phyloP scores from a whole-genome alignment of 495 filamentous ascomycete genomes.

The Talaromyces wortmannii region DNA sequence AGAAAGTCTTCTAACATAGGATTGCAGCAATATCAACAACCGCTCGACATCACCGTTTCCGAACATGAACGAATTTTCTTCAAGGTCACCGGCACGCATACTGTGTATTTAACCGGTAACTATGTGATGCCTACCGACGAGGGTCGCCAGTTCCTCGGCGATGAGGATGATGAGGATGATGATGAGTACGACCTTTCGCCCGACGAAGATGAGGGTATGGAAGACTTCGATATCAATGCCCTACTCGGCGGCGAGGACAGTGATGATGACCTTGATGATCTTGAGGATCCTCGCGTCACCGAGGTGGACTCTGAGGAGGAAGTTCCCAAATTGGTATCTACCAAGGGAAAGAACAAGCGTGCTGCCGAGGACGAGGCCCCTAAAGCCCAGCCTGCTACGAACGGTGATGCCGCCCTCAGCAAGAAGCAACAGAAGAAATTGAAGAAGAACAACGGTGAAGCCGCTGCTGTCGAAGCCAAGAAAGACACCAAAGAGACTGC shows the following conservation, averaged over 20 bases:
- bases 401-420: conserved; percentile 60
- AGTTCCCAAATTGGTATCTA: conserved; percentile 67
- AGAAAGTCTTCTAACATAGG: conserved; percentile 9
- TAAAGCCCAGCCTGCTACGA: conserved; percentile 48
- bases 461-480: conserved; percentile 52
- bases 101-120: conserved; percentile 90
- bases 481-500: conserved; percentile 43
- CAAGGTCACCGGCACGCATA: conserved; percentile 82
- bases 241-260: conserved; percentile 61
- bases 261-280: conserved; percentile 76
- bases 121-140: conserved; percentile 65
- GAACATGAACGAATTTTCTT: conserved; percentile 89
- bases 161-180: conserved; percentile 61
- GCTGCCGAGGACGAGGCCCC: conserved; percentile 55
- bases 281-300: conserved; percentile 73
- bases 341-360: conserved; percentile 84
- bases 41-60: conserved; percentile 83
- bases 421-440: conserved; percentile 99
- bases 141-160: conserved; percentile 37
- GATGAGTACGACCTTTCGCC: conserved; percentile 79
- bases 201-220: conserved; percentile 62
- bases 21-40: conserved; percentile 80
- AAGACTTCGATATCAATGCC: conserved; percentile 42
- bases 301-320: conserved; percentile 85
- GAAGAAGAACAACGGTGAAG: conserved; percentile 93